A percentile compares a stretch with the other conserved stretches of the same genome.
phyloP scores from a whole-genome alignment of 2,329 filamentous ascomycete species.

The Reticulascus tulasneorum region DNA sequence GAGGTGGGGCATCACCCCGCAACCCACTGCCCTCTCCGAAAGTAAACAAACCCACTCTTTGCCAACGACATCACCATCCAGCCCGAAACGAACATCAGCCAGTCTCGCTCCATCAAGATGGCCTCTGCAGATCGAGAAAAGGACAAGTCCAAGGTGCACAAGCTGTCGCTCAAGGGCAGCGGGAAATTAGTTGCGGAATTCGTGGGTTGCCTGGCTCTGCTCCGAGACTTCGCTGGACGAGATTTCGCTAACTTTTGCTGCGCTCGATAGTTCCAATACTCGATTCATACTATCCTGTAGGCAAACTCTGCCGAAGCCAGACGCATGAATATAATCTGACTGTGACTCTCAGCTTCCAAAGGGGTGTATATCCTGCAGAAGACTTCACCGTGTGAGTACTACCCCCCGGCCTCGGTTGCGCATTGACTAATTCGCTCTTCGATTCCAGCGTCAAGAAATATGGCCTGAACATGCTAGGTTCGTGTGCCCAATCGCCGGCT shows the following conservation, averaged over 20 bases:
- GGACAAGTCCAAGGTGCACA: slow-evolving; percentile 86
- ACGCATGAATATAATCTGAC: not conserved
- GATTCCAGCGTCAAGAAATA: slow-evolving; percentile 80
- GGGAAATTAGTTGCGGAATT: slow-evolving; percentile 93
- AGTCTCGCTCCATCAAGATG: slow-evolving; percentile 1
- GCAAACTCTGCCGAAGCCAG: slow-evolving; percentile 19
- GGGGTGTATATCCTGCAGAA: slow-evolving; percentile 82
- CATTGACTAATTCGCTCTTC: not conserved
- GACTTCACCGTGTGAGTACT: slow-evolving; percentile 81
- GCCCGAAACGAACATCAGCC: not conserved
- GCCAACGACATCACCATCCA: not conserved
- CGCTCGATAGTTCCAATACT: slow-evolving; percentile 77
- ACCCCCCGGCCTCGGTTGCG: not conserved
- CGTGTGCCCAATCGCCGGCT: slow-evolving; percentile 14
- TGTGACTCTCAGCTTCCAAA: slow-evolving; percentile 67
- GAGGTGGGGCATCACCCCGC: slow-evolving; percentile 14
- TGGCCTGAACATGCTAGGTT: slow-evolving; percentile 93
- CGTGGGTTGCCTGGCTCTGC: slow-evolving; percentile 49
- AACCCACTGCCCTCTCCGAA: slow-evolving; percentile 5
- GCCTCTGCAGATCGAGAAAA: slow-evolving; percentile 10
- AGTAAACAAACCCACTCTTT: slow-evolving; percentile 7
- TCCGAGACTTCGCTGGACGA: not conserved
- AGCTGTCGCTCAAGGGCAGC: slow-evolving; percentile 80
- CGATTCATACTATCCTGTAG: slow-evolving; percentile 92
- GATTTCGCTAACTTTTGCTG: slow-evolving; percentile 13